Evolutionary conservation across 2,329 filamentous ascomycete species (phyloP), one percentile per base, ranked within the genome.

Genomic region (Epicoccum nigrum): DNA sequence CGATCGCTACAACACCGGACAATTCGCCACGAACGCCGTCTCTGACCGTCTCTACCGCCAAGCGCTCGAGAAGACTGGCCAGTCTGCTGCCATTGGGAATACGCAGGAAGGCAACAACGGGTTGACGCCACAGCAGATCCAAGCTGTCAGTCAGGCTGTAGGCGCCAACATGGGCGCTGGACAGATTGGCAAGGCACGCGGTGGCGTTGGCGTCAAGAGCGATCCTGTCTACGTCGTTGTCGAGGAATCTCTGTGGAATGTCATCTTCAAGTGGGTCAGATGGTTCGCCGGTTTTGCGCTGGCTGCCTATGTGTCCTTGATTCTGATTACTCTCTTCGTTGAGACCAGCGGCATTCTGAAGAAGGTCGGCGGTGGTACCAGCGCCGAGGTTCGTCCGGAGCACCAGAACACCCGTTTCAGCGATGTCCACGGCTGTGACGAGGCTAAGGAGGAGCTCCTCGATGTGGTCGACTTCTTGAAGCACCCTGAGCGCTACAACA

Each of bases 361-460:
- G 74, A 92, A 91, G 54, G 86, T 92, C 8, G 85, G 87, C 11
- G 86, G 86, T 44, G 74, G 81, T 2, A 84, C 87, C 50, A 86
- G 86, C 62, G 90, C 89, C 54, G 92, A 99, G 75, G 92, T 92
- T 55, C 93, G 95, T 72, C 88, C 94, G 7, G 90, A 97, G 73
- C 87, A 92, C 64, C 94, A 99, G 72, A 97, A 84, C 51, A 92
- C 92, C 16, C 86, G 90, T 38, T 99, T 99, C 77, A 83, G 82
- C 51, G 94, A 99, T 71, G 94, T 99, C 6, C 94, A 99, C 70
- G 94, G 94, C 44, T 97, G 93, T 62, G 92, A 97, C 59, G 95
- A 99, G 75, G 94, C 94, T 58, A 99, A 97, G 78, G 95, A 99
- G 66, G 94, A 99, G 74, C 83, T 99, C 4, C 90, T 96, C 74